These are phyloP conservation scores for Cyberlindnera bimundalis DNA, from an alignment of 805 yeast genomes.

Conservation along the genomic window DNA sequence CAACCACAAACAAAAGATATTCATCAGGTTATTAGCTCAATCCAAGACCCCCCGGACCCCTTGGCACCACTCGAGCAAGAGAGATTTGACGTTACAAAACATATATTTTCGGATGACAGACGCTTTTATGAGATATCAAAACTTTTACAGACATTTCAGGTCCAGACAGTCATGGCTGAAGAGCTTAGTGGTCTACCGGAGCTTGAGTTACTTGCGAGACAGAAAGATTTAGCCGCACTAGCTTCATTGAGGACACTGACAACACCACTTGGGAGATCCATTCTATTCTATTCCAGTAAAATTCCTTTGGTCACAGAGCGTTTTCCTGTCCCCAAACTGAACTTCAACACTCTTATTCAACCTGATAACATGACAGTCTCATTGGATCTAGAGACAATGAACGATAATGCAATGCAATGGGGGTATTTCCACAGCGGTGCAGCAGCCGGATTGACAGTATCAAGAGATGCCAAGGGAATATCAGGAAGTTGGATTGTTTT, in stretches of 20 bases:
- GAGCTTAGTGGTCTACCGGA: conserved; percentile 39
- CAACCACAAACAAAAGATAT: conserved; percentile 36
- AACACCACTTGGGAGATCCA: conserved; percentile 75
- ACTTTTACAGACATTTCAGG: conserved; percentile 64
- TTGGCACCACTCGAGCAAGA: conserved; percentile 67
- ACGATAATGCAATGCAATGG: conserved; percentile 60
- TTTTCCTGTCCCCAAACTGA: conserved; percentile 73
- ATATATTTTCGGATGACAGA: conserved; percentile 74
- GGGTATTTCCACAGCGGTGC: conserved; percentile 92
- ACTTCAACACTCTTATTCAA: conserved; percentile 58
- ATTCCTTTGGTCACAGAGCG: conserved; percentile 82
- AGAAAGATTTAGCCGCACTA: conserved; percentile 55
- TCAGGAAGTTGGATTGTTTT: conserved; percentile 91
- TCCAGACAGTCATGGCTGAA: conserved; percentile 46
- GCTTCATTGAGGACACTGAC: conserved; percentile 72
- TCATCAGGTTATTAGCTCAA: conserved; percentile 37
- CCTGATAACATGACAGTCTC: conserved; percentile 68
- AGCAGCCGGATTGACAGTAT: conserved; percentile 76
- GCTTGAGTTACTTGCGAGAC: conserved; percentile 50
- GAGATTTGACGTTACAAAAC: conserved; percentile 58
- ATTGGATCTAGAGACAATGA: conserved; percentile 50
- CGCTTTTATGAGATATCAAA: conserved; percentile 75
- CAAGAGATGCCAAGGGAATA: conserved; percentile 63
- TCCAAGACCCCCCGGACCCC: conserved; percentile 43
- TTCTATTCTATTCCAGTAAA: conserved; percentile 62